A percentile compares a stretch with the other conserved stretches of the same genome.
phyloP scores from a whole-genome alignment of 371 early-diverging fungal species.

The Lichtheimia ornata region DNA sequence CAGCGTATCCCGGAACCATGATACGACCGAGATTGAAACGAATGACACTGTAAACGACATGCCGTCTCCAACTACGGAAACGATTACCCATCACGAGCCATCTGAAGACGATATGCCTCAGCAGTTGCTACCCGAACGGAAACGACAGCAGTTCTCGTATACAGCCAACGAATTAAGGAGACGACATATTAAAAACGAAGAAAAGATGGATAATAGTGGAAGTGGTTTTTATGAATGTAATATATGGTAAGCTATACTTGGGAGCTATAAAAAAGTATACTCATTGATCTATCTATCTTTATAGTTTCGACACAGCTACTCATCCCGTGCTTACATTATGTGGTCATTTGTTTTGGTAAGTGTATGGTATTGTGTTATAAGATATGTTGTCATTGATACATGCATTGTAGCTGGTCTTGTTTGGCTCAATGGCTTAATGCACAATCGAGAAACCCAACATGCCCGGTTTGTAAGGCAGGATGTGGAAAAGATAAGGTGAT shows the following conservation, averaged over 20 bases:
- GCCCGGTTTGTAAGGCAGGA: constrained; percentile 79
- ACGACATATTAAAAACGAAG: constrained; percentile 7
- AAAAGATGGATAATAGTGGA: constrained; percentile 8
- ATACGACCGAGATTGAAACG: no score
- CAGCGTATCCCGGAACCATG: no score
- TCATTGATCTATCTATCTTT: neutral
- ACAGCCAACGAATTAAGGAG: constrained; percentile 15
- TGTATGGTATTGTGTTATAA: neutral
- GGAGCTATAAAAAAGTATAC: neutral
- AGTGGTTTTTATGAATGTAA: constrained; percentile 41
- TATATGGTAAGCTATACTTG: constrained; percentile 30
- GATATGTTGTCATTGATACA: neutral
- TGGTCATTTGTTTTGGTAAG: constrained; percentile 73
- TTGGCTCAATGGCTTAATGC: constrained; percentile 37
- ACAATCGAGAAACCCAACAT: constrained; percentile 34
- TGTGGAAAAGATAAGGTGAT: constrained; percentile 78
- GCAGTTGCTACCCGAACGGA: constrained; percentile 9
- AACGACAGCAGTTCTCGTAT: constrained; percentile 10
- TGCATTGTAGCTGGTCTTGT: constrained; percentile 31
- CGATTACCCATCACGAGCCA: no score
- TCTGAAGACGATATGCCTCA: neutral
- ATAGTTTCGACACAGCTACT: constrained; percentile 69
- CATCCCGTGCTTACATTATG: constrained; percentile 76
- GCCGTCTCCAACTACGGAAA: no score
- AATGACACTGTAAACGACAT: no score